phyloP scores from a whole-genome alignment of 1,284 basidiomycete species.

The Rhodotorula sp. region DNA sequence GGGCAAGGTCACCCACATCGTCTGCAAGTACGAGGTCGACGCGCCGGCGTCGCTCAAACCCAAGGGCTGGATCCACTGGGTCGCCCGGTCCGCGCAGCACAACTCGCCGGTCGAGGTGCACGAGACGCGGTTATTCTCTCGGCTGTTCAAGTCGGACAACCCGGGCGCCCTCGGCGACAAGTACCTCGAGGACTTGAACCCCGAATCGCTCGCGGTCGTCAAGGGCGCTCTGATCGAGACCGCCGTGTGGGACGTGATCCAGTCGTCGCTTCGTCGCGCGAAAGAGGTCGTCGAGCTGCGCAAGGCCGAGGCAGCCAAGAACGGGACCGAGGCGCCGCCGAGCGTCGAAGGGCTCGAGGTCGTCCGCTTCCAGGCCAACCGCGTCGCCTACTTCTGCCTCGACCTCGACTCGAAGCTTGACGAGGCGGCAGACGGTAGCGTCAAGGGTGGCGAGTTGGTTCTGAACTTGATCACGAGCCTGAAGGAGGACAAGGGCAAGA shows the following conservation, averaged over 20 bases:
- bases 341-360: slow-evolving; percentile 89
- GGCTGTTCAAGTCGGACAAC: slow-evolving; percentile 90
- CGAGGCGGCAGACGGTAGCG: slow-evolving; percentile 58
- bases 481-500: slow-evolving; percentile 71
- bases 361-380: slow-evolving; percentile 93
- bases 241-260: slow-evolving; percentile 83
- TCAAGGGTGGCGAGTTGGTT: slow-evolving; percentile 62
- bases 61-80: slow-evolving; percentile 98
- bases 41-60: slow-evolving; percentile 62
- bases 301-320: slow-evolving; percentile 59
- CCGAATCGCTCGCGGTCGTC: slow-evolving; percentile 73
- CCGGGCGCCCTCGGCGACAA: slow-evolving; percentile 64
- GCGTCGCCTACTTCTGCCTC: slow-evolving; percentile 91
- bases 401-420: slow-evolving; percentile 79
- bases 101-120: slow-evolving; percentile 78
- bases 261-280: slow-evolving; percentile 65
- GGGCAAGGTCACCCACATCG: slow-evolving; percentile 73
- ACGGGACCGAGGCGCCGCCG: slow-evolving; percentile 57
- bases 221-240: slow-evolving; percentile 80
- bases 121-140: slow-evolving; percentile 89
- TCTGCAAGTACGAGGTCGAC: slow-evolving; percentile 69
- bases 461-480: slow-evolving; percentile 91
- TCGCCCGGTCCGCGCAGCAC: slow-evolving; percentile 75
- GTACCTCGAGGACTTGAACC: slow-evolving; percentile 73
- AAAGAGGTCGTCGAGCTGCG: slow-evolving; percentile 64